Base-by-base conservation (phyloP, 1,139 yeast genomes). In the Blastobotrys illinoisensis region DNA sequence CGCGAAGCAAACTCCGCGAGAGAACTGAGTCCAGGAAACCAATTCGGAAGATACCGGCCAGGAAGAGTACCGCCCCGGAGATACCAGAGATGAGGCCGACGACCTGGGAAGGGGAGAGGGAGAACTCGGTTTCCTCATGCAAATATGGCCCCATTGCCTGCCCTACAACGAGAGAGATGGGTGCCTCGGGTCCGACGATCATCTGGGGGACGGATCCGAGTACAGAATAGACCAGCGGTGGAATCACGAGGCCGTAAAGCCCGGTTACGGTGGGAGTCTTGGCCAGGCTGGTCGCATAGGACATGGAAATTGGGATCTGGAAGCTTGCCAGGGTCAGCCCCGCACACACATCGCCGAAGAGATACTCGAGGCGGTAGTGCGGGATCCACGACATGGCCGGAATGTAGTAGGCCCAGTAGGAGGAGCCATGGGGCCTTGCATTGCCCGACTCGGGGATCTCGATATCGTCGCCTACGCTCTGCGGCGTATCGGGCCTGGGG, bases 101-200 rank as follows among this genome's bases (percentile, higher is more conserved):
- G 21, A 86, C 74, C 60, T 86, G 87, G 48, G 85, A 76, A 0
- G 90, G 82, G 55, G 80, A 80, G 11, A 86, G 83, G 5, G 54
- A 36, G 5, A 13, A n/a, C n/a, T 57, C 50, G 36, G 61, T 57
- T 20, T 58, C 58, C 5, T 54, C 59, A 48, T 58, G 66, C 20
- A 64, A 51, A 50, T 69, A 72, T 1, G 74, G 74, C 59, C 87
- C 89, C n/a, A 90, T 85, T 0, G 95, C 90, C 67, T 89, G 96
- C 2, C 98, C 98, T 2, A 93, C 88, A 46, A 93, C 86, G 67
- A 93, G 76, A 1, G 96, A 87, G 26, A 91, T 86, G 1, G 98
- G 96, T 7, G 93, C 95, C 67, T 93, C 99, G 0, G 99, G 99
- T 0, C 98, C 98, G 6, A 91, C 96, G 54, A 91, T 86, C 96